A percentile compares a stretch with the other conserved stretches of the same genome.
Conservation (phyloP, 2,329 filamentous ascomycete genomes). For the Colletotrichum tropicale region DNA sequence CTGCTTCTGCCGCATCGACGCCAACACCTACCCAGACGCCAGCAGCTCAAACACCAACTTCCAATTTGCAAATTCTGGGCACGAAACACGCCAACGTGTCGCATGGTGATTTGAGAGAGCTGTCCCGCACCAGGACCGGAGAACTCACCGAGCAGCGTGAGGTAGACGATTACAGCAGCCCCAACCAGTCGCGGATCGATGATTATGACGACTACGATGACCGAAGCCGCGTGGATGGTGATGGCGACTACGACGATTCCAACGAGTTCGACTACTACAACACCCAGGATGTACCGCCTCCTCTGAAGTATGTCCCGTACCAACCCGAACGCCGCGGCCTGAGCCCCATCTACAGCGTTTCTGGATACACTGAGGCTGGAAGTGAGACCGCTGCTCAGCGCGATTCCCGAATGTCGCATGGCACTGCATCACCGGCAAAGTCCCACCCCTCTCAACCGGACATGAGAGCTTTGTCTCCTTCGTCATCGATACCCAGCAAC, state of each 20-base stretch:
- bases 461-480: constrained; percentile 47
- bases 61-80: constrained; percentile 62
- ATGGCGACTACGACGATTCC: constrained; percentile 42
- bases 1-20: constrained; percentile 64
- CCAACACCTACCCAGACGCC: constrained; percentile 65
- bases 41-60: constrained; percentile 40
- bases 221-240: background rate
- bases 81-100: constrained; percentile 71
- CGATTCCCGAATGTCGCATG: constrained; percentile 58
- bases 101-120: constrained; percentile 60
- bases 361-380: constrained; percentile 78
- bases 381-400: constrained; percentile 62
- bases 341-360: constrained; percentile 92
- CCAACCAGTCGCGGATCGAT: constrained; percentile 42
- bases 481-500: constrained; percentile 60
- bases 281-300: constrained; percentile 67
- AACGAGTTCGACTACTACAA: constrained; percentile 56
- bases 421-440: constrained; percentile 60
- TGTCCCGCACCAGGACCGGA: constrained; percentile 43
- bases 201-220: constrained; percentile 34
- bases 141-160: constrained; percentile 47
- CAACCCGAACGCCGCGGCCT: constrained; percentile 72
- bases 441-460: constrained; percentile 49
- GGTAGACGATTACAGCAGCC: constrained; percentile 41
- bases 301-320: constrained; percentile 70